Base-by-base conservation (phyloP, 441 rosid species). In the Biscutella laevigata region DNA sequence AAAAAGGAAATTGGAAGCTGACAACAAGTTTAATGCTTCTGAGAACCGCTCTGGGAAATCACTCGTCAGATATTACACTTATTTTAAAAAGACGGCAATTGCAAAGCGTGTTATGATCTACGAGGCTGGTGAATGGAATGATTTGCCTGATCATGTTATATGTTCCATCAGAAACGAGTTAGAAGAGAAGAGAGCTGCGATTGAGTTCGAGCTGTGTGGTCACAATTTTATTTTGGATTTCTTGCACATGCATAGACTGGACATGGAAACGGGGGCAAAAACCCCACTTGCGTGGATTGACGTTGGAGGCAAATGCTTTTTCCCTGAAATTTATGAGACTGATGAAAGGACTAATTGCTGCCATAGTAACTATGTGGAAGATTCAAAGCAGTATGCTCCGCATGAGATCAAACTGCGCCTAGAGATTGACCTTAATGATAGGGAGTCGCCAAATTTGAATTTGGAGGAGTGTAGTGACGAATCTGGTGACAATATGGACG, bases 201-300 rank as follows among this genome's bases (percentile, higher is more conserved):
- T 84, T 27, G 88, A 86, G 77, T 74, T 69, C 41, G 81, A 89
- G 64, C 52, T 50, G 19, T 70, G 62, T 28, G 88, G 88, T 17
- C 74, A 42, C 15, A 55, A 16, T 40, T 77, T 64, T 60, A 59
- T 87, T 46, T 76, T 94, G 47, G 96, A 94, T 68, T 83, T 94
- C 63, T 53, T 89, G 76, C 97, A 84, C 32, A 94, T 89, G 99
- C 63, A 76, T 24, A 74, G 66, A 10, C 43, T 89, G 15, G 83
- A 94, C 69, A 27, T 71, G 77, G 81, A 71, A 62, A 83, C 88
- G 6, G 86, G 94, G 34, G 34, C 47, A 3, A 83, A 75, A 44
- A 75, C 71, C 44, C 88, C 91, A 0, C 75, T 94, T 70, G 95
- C 99, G 43, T 94, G 97, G 97, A 94, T 89, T 66, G 99, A 94